Percentiles rank a stretch among this genome's conserved stretches.
These are phyloP conservation scores for Croton laevigatus DNA, from an alignment of 441 rosid species.

Conservation along the genomic window DNA sequence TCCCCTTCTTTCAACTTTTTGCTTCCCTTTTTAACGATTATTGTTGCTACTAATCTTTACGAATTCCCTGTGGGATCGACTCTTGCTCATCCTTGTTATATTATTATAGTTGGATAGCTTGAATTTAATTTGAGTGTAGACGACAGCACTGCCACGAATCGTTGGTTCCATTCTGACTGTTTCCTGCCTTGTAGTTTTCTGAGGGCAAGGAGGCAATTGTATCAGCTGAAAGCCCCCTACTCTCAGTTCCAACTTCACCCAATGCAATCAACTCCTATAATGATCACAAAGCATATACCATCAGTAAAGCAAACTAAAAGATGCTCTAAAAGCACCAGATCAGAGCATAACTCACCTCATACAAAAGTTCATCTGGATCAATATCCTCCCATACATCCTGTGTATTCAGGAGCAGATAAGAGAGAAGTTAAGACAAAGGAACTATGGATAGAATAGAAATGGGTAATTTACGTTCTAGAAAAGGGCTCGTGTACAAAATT, in stretches of 20 bases:
- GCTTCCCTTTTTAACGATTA: too few relatives aligned
- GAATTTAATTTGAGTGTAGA: too few relatives aligned
- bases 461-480: background rate
- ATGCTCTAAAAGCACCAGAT: constrained; percentile 12
- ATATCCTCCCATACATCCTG: constrained; percentile 91
- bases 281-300: constrained; percentile 8
- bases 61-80: too few relatives aligned
- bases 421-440: background rate
- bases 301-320: constrained; percentile 12
- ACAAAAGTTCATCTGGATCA: constrained; percentile 91
- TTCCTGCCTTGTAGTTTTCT: constrained; percentile 57
- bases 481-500: background rate
- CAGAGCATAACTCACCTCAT: constrained; percentile 53
- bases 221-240: constrained; percentile 89
- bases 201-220: constrained; percentile 79
- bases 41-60: too few relatives aligned
- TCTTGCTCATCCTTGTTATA: too few relatives aligned
- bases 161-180: constrained; percentile 70
- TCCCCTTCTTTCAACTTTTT: too few relatives aligned
- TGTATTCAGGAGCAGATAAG: constrained; percentile 24
- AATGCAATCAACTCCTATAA: constrained; percentile 85
- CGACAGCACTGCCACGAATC: too few relatives aligned
- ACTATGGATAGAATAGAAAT: background rate
- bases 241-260: constrained; percentile 87
- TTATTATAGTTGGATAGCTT: too few relatives aligned